phyloP scores from a whole-genome alignment of 2,329 filamentous ascomycete genomes.

The Pseudofabraea citricarpa region DNA sequence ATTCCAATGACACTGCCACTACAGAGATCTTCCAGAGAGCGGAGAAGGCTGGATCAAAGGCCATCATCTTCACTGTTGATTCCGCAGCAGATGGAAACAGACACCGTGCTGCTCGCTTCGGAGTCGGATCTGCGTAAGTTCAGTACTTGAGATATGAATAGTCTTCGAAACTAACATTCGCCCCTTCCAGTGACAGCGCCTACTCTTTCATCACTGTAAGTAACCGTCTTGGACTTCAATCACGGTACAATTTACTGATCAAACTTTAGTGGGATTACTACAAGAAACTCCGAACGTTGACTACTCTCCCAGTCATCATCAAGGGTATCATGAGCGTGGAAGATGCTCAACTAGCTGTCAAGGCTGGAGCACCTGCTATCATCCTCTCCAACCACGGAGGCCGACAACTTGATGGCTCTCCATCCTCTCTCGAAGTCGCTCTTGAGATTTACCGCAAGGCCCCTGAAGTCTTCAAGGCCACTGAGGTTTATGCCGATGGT shows the following conservation, averaged over 20 bases:
- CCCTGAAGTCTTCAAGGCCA: slow-evolving; percentile 4
- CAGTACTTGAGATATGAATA: neutral
- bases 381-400: slow-evolving; percentile 37
- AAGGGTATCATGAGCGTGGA: slow-evolving; percentile 23
- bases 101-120: slow-evolving; percentile 13
- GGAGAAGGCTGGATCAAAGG: slow-evolving; percentile 17
- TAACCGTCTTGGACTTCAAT: neutral
- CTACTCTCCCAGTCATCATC: slow-evolving; percentile 34
- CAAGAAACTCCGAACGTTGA: slow-evolving; percentile 28
- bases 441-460: slow-evolving; percentile 44
- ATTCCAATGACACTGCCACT: slow-evolving; percentile 7
- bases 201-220: neutral
- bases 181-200: neutral
- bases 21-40: slow-evolving; percentile 13
- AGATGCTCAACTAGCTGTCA: slow-evolving; percentile 32
- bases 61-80: slow-evolving; percentile 21
- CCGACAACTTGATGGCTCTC: slow-evolving; percentile 50
- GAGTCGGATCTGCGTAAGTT: slow-evolving; percentile 12
- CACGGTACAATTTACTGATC: neutral
- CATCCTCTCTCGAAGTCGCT: slow-evolving; percentile 46
- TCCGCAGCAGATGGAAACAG: slow-evolving; percentile 16
- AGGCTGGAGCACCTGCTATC: slow-evolving; percentile 34
- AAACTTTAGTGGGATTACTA: slow-evolving; percentile 29
- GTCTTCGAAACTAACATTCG: no score
- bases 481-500: slow-evolving; percentile 53